Base-by-base conservation (phyloP, 164 flowering plant species). In the Berberis vulgaris region DNA sequence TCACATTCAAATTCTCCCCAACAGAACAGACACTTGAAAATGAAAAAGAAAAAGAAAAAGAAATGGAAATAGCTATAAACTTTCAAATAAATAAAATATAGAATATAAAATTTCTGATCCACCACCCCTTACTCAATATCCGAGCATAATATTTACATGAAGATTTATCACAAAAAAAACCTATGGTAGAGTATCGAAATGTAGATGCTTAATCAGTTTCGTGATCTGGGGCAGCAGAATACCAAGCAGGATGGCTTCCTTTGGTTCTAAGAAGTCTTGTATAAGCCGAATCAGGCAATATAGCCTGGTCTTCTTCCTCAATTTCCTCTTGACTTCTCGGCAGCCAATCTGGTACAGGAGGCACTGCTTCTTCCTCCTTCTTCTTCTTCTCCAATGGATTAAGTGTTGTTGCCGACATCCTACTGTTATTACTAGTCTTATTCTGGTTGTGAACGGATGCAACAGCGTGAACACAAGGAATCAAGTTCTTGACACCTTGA, bases 201-300 rank as follows among this genome's bases (percentile, higher is more conserved):
- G 26, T 26, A 26, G 26, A 26, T 26, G 26, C 26, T 83, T 76
- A 86, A 73, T 86, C 87, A 6, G 89, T 83, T 76, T 88, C 96
- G 52, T 89, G 97, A 60, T 91, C 93, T 7, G 97, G 97, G 2
- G 66, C 65, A 41, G 13, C 41, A 54, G 57, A 54, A 52, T 10
- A 52, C 54, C 54, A 52, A 52, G 54, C 54, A 9, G 54, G 93
- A 61, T 50, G 62, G 63, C 45, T 78, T 3, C 91, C 94, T 54
- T 58, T 90, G 56, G 74, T 66, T 75, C 97, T 79, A 12, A 93
- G 88, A 68, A 93, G 66, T 43, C 88, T 82, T 1, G 98, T 90
- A 76, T 54, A 83, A 0, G 89, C 78, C 5, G 97, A 93, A 61
- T 93, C 98, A 0, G 89, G 89, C 97, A 90, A 83, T 73, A 74